Evolutionary conservation across 805 yeast genomes (phyloP).

Genomic region (Lipomyces japonicus): DNA sequence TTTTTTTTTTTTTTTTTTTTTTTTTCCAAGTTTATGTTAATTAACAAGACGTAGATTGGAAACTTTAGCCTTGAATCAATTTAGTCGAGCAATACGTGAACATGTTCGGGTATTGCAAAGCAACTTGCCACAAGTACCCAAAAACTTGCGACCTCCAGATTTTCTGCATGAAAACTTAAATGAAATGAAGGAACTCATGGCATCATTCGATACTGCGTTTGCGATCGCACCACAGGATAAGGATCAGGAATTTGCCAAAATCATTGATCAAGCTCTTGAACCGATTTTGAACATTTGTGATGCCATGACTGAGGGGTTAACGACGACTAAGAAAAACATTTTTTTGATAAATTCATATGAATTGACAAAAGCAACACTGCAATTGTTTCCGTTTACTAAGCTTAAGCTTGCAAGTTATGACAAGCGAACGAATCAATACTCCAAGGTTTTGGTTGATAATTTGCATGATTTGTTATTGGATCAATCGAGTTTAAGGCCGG

Average conservation of each 20-base stretch:
- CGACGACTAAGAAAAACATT: conserved; percentile 36
- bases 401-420: conserved; percentile 15
- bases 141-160: conserved; percentile 75
- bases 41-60: conserved; percentile 33
- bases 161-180: conserved; percentile 69
- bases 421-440: not conserved
- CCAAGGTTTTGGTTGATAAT: conserved; percentile 3
- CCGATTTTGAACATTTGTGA: conserved; percentile 36
- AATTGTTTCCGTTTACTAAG: conserved; percentile 22
- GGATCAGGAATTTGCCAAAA: conserved; percentile 27
- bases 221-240: conserved; percentile 19
- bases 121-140: conserved; percentile 39
- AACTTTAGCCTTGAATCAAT: conserved; percentile 41
- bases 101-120: conserved; percentile 37
- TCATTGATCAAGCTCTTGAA: conserved; percentile 36
- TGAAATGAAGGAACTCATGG: conserved; percentile 57
- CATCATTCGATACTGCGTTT: conserved; percentile 40
- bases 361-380: conserved; percentile 31
- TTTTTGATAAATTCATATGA: conserved; percentile 40
- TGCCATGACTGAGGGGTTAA: conserved; percentile 27
- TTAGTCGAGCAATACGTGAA: conserved; percentile 41
- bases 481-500: conserved; percentile 14
- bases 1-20: not conserved
- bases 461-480: conserved; percentile 15
- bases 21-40: not conserved